A percentile compares a stretch with the other conserved stretches of the same genome.
phyloP scores from a whole-genome alignment of 352 stramenopile species.

The Salisapilia sapeloensis region DNA sequence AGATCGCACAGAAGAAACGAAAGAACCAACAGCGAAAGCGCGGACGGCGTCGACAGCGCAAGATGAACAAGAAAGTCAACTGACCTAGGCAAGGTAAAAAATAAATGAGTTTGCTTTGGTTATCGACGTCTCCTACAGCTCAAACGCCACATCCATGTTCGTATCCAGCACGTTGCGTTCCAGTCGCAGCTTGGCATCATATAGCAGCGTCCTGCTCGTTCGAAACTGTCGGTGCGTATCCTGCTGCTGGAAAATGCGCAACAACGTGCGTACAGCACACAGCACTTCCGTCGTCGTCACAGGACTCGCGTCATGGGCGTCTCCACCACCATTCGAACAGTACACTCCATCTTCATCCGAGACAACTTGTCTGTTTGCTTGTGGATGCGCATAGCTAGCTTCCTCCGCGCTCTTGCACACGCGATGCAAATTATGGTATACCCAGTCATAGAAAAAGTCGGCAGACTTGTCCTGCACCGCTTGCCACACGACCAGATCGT shows the following conservation, averaged over 20 bases:
- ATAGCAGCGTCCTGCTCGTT: conserved; percentile 48
- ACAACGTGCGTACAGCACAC: conserved; percentile 45
- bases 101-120: background rate
- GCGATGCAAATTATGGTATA: conserved; percentile 75
- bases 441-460: conserved; percentile 76
- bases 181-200: conserved; percentile 69
- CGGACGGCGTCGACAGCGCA: conserved; percentile 10
- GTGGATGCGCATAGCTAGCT: conserved; percentile 12
- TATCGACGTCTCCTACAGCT: conserved; percentile 39
- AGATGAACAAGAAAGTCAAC: conserved; percentile 1
- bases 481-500: conserved; percentile 49
- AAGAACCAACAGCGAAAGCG: conserved; percentile 6
- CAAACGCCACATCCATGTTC: conserved; percentile 63
- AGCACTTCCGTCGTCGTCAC: conserved; percentile 72
- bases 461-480: conserved; percentile 43
- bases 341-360: conserved; percentile 6
- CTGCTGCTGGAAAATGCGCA: conserved; percentile 51
- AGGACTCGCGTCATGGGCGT: conserved; percentile 69
- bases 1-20: conserved; percentile 27
- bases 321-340: conserved; percentile 10
- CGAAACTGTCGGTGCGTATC: conserved; percentile 43
- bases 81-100: background rate
- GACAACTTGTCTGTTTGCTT: background rate
- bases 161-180: conserved; percentile 69
- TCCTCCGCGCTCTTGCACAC: conserved; percentile 52